Evolutionary conservation across 768 basidiomycete genomes (phyloP).

Genomic region (Xerocomus brunneocitrinus): DNA sequence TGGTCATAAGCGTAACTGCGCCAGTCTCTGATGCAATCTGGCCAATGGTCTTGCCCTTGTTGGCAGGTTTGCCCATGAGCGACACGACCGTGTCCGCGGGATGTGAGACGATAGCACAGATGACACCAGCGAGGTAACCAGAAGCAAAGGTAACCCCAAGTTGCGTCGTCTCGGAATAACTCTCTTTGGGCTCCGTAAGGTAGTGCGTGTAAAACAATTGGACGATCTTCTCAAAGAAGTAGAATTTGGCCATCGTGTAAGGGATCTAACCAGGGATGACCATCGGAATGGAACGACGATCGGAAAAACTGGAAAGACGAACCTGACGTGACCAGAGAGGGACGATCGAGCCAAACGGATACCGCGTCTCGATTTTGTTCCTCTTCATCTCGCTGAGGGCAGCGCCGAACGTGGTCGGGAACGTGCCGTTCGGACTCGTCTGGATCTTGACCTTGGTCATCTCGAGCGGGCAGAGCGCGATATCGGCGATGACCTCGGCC

Average conservation of each 20-base stretch:
- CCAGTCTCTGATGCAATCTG: conserved; percentile 71
- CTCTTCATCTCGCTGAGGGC: conserved; percentile 68
- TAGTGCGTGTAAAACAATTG: conserved; percentile 85
- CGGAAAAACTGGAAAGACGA: not conserved
- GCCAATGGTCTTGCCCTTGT: conserved; percentile 77
- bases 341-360: conserved; percentile 79
- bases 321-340: conserved; percentile 79
- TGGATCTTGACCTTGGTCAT: conserved; percentile 93
- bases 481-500: conserved; percentile 93
- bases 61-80: conserved; percentile 83
- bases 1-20: conserved; percentile 59
- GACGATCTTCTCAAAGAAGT: conserved; percentile 89
- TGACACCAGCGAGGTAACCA: conserved; percentile 93
- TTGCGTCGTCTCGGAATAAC: conserved; percentile 77
- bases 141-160: conserved; percentile 87
- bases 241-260: conserved; percentile 99
- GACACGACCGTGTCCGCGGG: conserved; percentile 94
- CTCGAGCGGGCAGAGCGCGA: conserved; percentile 93
- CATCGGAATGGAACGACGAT: not conserved
- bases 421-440: conserved; percentile 68
- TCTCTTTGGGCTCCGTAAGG: conserved; percentile 73
- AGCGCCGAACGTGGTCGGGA: conserved; percentile 71
- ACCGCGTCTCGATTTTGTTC: conserved; percentile 68
- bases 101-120: conserved; percentile 94
- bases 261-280: conserved; percentile 34